Evolutionary conservation across 2,329 filamentous ascomycete genomes (phyloP), one percentile per base, ranked within the genome.

Genomic region (Venturia oleaginea): DNA sequence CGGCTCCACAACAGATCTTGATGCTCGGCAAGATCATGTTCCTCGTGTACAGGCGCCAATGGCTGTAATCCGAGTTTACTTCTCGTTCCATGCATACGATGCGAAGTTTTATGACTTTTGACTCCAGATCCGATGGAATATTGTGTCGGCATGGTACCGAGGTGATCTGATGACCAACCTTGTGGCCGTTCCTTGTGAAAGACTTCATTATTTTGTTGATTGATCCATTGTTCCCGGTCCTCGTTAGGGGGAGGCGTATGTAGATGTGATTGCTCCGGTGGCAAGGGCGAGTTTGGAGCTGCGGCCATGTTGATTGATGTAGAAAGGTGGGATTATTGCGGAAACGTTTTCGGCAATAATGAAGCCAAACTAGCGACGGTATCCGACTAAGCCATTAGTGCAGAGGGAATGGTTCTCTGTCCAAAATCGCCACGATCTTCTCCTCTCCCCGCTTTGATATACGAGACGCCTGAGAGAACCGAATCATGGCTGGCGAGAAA

Each of bases 21-120:
- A 22, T 74, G 72, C 48, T 71, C 68, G 0, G 74, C 71, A 1
- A 69, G 67, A 60, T 78, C 75, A 66, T 79, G 74, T 37, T 78
- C 75, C 68, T 77, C 74, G n/a, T 72, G 67, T 5, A 79, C 73
- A 0, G 76, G 77, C 5, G 76, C 76, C 6, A 70, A 68, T 1
- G 77, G 76, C 64, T 77, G 72, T 1, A 79, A 71, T 10, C 77
- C 77, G 0, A 75, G 66, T 17, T 37, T 38, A 22, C 46, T 57
- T 57, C 62, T 54, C 46, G 30, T 32, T 17, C 51, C 51, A 46
- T 46, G 27, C 48, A 63, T 37, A 22, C 37, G 24, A 57, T 38
- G 62, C 17, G 62, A 63, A 40, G 62, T 63, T 42, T 42, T 63
- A 17, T 30, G 34, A n/a, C 24, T 22, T 7, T 42, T 24, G 15